These are phyloP conservation scores for Volvox africanus DNA, from an alignment of 139 green algal genomes.

Conservation along the genomic window DNA sequence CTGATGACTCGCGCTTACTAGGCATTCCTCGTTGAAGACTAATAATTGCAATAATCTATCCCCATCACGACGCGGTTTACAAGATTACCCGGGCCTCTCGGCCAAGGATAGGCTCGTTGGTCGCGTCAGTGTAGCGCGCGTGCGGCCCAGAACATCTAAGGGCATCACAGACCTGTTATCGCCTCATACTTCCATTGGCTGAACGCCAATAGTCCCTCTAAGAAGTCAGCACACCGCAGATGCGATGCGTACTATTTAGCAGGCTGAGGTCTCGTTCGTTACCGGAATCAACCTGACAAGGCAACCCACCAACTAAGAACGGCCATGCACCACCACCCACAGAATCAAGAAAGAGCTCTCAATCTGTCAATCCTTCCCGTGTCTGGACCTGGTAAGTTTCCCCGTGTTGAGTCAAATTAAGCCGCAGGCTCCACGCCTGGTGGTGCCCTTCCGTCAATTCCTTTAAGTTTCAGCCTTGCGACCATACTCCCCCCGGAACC, in stretches of 20 bases:
- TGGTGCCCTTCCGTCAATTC: conserved; percentile 97
- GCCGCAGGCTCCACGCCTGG: conserved; percentile 94
- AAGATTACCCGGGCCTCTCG: conserved; percentile 93
- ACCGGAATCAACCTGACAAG: conserved; percentile 97
- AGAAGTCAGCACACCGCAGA: conserved; percentile 88
- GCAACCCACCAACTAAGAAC: conserved; percentile 96
- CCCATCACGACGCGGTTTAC: conserved; percentile 96
- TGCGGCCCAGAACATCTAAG: conserved; percentile 99
- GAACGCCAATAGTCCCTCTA: conserved; percentile 93
- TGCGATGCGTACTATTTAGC: conserved; percentile 92
- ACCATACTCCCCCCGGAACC: conserved; percentile 59
- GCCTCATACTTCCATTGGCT: conserved; percentile 97
- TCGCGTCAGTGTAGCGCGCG: conserved; percentile 98
- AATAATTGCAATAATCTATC: conserved; percentile 99
- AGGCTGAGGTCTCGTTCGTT: conserved; percentile 98
- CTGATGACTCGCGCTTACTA: conserved; percentile 98
- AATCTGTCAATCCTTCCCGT: conserved; percentile 97
- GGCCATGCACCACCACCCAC: conserved; percentile 82
- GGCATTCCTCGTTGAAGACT: conserved; percentile 98
- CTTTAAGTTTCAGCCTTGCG: conserved; percentile 83
- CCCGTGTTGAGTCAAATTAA: conserved; percentile 98
- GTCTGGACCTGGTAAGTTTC: conserved; percentile 97
- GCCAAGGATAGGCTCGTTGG: conserved; percentile 95
- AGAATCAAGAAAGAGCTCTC: conserved; percentile 97
- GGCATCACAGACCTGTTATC: conserved; percentile 99